Conservation (phyloP, 108 stramenopile genomes). For the Asterionellopsis glacialis region DNA sequence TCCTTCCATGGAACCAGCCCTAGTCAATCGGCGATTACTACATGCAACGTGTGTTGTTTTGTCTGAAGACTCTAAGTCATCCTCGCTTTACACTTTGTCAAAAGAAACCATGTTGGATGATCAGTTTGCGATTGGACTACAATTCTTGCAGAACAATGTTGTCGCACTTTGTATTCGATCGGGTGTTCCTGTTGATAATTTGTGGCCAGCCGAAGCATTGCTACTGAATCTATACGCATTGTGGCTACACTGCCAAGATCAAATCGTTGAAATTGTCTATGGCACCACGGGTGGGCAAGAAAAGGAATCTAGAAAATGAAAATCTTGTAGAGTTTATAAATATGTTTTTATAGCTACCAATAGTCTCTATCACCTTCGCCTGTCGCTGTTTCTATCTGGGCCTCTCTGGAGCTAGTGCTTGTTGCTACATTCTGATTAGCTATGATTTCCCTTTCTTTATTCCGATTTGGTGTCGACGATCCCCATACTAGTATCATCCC, state of each 20-base stretch:
- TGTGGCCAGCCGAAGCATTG: constrained; percentile 80
- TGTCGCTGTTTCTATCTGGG: no score
- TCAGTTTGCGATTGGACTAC: constrained; percentile 73
- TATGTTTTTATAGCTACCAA: neutral
- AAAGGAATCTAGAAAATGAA: neutral
- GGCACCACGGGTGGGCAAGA: neutral
- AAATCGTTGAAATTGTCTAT: constrained; percentile 7
- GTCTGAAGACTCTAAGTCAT: constrained; percentile 37
- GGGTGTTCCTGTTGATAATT: constrained; percentile 55
- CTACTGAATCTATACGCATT: constrained; percentile 69
- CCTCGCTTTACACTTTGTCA: constrained; percentile 5
- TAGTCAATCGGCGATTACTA: constrained; percentile 37
- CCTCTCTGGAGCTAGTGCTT: no score
- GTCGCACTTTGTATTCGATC: constrained; percentile 74
- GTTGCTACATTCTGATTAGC: no score
- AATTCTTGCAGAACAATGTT: constrained; percentile 78
- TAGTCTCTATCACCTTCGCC: constrained; percentile 1
- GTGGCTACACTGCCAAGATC: constrained; percentile 32
- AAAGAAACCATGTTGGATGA: constrained; percentile 30
- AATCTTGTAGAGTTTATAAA: no score
- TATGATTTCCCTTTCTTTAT: no score
- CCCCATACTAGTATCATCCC: constrained; percentile 82
- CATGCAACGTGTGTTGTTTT: constrained; percentile 62
- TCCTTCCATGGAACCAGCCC: constrained; percentile 26
- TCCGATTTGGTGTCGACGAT: neutral